Base-by-base conservation (phyloP, 2,329 filamentous ascomycete genomes). In the Paecilomyces fulvus region DNA sequence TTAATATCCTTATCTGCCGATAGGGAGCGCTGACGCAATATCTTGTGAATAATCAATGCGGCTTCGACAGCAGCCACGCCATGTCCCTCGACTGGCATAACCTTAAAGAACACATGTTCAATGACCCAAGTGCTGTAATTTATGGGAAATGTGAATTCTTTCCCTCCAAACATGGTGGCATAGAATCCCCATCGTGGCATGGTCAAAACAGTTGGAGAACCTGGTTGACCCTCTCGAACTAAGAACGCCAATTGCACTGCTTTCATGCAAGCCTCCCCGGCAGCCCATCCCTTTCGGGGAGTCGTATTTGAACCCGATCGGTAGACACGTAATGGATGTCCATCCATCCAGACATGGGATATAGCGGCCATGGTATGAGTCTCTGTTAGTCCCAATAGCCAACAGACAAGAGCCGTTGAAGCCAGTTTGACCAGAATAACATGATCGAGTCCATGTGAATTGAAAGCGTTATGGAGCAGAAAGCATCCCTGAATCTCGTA, bases 241-340 rank as follows among this genome's bases (percentile, higher is more conserved):
- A 75, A 58, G 2, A 71, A 56, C 1, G 67, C 67, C 11, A 76
- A 60, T 23, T 75, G 71, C 3, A 76, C 70, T 7, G 73, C 75
- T 28, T 72, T 65, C 61, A 70, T 72, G 31, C 70, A 70, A 1
- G 75, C 73, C 60, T 75, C 72, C 1, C 72, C 75, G 0, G 66
- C 73, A 1, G 74, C 33, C 71, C 71, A 74, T 0, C 70, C 72
- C 56, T 73, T 73, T 0, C 71, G 60, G 0, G 70, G 66, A 1
- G 60, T 62, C 0, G 70, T 58, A 55, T 73, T 73, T 10, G 65
- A 60, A 1, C 59, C 57, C 43, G 65, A 63, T 0, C 69, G 64
- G 52, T 61, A 73, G 5, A 61, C 56, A 2, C 71, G 65, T 1
- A 70, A 56, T 1, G 70, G 65, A 48, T 63, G 58, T 3, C 64